A percentile compares a stretch with the other conserved stretches of the same genome.
Conservation (phyloP, 176 grass and related monocot species). For the Eleusine indica region DNA sequence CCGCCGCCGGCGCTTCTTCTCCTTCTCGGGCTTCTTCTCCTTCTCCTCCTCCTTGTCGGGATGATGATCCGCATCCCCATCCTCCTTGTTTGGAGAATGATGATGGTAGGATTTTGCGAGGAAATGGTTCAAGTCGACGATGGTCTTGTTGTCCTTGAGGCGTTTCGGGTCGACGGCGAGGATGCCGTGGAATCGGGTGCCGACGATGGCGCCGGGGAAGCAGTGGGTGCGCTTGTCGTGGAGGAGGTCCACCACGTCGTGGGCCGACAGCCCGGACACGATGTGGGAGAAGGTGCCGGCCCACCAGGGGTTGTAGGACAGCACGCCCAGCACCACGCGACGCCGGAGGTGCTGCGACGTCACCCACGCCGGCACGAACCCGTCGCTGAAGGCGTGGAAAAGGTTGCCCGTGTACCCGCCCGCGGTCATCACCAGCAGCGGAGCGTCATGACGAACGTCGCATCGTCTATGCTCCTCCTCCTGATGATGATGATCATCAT, state of each 20-base stretch:
- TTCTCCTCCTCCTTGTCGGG: no score
- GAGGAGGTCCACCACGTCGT: slow-evolving; percentile 52
- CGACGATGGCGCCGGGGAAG: slow-evolving; percentile 64
- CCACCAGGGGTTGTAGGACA: slow-evolving; percentile 68
- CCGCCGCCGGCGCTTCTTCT: background rate
- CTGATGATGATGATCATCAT: background rate
- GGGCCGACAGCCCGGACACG: slow-evolving; percentile 44
- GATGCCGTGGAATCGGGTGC: slow-evolving; percentile 61
- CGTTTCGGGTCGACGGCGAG: slow-evolving; percentile 41
- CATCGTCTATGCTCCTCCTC: slow-evolving; percentile 32
- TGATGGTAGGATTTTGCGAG: slow-evolving; percentile 40
- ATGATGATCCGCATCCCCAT: accelerated
- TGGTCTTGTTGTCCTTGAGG: slow-evolving; percentile 44
- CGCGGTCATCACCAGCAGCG: slow-evolving; percentile 58
- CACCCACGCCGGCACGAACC: slow-evolving; percentile 60
- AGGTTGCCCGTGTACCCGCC: slow-evolving; percentile 73
- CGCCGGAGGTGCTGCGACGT: slow-evolving; percentile 67
- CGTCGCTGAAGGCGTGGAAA: slow-evolving; percentile 78
- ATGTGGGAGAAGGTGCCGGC: slow-evolving; percentile 57
- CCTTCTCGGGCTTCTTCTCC: no score
- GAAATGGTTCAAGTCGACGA: slow-evolving; percentile 52
- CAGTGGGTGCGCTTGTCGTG: slow-evolving; percentile 67
- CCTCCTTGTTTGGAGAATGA: no score
- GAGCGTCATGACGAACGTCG: slow-evolving; percentile 70
- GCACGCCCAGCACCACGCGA: slow-evolving; percentile 54